Evolutionary conservation across 129 eudicot genomes (phyloP).

Genomic region (Deinandra increscens): DNA sequence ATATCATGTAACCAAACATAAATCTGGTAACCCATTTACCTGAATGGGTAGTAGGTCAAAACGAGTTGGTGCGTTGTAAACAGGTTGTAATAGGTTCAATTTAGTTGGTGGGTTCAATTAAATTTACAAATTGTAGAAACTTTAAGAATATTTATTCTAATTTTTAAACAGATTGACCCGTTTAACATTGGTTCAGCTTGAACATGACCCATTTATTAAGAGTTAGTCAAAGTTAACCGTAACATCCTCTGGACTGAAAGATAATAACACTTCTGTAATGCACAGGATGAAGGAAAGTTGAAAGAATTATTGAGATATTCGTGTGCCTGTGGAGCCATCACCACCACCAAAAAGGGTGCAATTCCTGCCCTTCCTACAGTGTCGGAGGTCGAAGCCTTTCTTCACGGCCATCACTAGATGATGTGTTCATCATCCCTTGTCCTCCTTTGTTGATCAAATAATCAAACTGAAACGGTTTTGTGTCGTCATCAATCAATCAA

Average conservation of each 20-base stretch:
- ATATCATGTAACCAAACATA: background rate
- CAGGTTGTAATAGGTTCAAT: background rate
- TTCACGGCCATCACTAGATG: slow-evolving; percentile 31
- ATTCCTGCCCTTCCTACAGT: slow-evolving; percentile 91
- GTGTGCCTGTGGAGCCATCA: slow-evolving; percentile 96
- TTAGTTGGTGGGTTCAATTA: too few species aligned
- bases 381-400: slow-evolving; percentile 49
- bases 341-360: slow-evolving; percentile 96
- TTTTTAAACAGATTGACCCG: too few species aligned
- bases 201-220: background rate
- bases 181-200: background rate
- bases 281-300: slow-evolving; percentile 72
- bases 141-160: too few species aligned
- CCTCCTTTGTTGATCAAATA: slow-evolving; percentile 7
- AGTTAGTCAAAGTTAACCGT: too few species aligned
- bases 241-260: background rate
- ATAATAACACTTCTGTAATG: background rate
- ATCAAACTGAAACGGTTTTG: slow-evolving; percentile 30
- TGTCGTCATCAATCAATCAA: slow-evolving; percentile 21
- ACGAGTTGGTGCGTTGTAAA: too few species aligned
- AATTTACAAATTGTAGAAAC: too few species aligned
- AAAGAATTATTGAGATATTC: slow-evolving; percentile 65
- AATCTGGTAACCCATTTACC: background rate
- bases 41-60: background rate
- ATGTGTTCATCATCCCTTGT: background rate